A percentile compares a stretch with the other conserved stretches of the same genome.
Conservation (phyloP, 768 basidiomycete genomes). For the Mycena indigotica region DNA sequence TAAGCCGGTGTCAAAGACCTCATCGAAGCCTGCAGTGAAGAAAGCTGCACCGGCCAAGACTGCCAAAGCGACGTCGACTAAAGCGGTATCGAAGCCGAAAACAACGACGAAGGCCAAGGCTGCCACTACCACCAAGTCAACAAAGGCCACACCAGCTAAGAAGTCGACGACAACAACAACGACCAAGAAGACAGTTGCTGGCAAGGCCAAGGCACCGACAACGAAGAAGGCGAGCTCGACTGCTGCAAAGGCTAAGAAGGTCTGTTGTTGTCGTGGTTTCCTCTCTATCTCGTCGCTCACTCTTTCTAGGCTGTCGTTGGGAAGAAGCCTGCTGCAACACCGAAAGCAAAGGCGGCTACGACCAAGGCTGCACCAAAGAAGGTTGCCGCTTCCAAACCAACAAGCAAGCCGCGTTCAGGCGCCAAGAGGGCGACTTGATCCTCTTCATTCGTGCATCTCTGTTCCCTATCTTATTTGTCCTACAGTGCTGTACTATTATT, state of each 20-base stretch:
- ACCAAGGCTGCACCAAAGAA: slow-evolving; percentile 9
- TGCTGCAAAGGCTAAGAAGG: slow-evolving; percentile 18
- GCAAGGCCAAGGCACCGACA: slow-evolving; percentile 10
- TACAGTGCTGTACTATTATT: neutral
- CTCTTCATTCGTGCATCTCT: neutral
- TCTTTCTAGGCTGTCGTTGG: slow-evolving; percentile 5
- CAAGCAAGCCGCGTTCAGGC: neutral
- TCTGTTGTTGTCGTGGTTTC: neutral
- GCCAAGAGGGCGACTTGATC: neutral
- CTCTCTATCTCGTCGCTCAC: neutral
- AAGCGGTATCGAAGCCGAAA: neutral
- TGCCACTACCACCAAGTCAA: slow-evolving; percentile 3
- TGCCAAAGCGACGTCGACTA: slow-evolving; percentile 1
- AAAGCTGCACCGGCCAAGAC: slow-evolving; percentile 10
- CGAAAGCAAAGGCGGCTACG: slow-evolving; percentile 14
- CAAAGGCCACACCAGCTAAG: slow-evolving; percentile 4
- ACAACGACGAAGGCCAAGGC: slow-evolving; percentile 10
- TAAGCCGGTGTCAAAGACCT: slow-evolving; percentile 1
- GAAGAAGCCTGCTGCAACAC: slow-evolving; percentile 11
- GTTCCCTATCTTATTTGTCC: neutral
- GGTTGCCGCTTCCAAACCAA: neutral
- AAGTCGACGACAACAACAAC: slow-evolving; percentile 4
- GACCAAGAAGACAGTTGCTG: slow-evolving; percentile 8
- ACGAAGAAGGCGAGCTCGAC: slow-evolving; percentile 18
- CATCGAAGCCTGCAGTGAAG: neutral